Conservation (phyloP, 2,329 filamentous ascomycete species). For the Exserohilum rostratum region DNA sequence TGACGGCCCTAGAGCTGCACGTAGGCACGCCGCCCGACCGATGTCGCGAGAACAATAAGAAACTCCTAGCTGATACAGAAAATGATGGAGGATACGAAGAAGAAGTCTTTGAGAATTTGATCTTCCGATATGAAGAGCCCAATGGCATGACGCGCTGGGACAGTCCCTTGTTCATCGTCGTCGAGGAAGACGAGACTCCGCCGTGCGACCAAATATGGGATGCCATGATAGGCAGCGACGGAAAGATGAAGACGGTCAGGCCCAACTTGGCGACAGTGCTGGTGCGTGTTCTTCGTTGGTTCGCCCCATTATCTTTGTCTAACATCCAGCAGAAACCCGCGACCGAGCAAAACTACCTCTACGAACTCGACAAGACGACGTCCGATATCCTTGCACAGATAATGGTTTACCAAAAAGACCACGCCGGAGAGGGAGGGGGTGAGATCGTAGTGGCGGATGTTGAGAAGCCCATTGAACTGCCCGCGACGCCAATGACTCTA, state of each 20-base stretch:
- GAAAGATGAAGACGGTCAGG: constrained; percentile 69
- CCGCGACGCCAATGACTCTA: constrained; percentile 68
- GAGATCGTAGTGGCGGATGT: constrained; percentile 62
- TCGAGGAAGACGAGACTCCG: constrained; percentile 74
- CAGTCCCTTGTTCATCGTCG: constrained; percentile 77
- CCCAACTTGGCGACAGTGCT: constrained; percentile 78
- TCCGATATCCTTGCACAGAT: constrained; percentile 76
- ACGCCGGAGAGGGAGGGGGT: constrained; percentile 66
- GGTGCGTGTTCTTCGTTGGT: constrained; percentile 40
- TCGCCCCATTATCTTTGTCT: background rate
- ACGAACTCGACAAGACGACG: constrained; percentile 78
- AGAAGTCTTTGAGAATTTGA: constrained; percentile 76
- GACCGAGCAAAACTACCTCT: constrained; percentile 73
- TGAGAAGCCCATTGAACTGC: constrained; percentile 67
- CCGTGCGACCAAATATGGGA: constrained; percentile 77
- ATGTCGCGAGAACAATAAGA: constrained; percentile 65
- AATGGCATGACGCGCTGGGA: constrained; percentile 87
- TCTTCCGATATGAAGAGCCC: constrained; percentile 84
- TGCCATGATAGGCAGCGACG: constrained; percentile 64
- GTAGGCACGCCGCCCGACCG: constrained; percentile 62
- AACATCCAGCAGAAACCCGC: constrained; percentile 58
- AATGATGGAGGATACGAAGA: constrained; percentile 57
- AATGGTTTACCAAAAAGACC: constrained; percentile 69
- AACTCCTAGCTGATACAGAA: constrained; percentile 55
- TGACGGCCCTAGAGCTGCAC: constrained; percentile 58